Base-by-base conservation (phyloP, 2,329 filamentous ascomycete genomes). In the Talaromyces sp. region DNA sequence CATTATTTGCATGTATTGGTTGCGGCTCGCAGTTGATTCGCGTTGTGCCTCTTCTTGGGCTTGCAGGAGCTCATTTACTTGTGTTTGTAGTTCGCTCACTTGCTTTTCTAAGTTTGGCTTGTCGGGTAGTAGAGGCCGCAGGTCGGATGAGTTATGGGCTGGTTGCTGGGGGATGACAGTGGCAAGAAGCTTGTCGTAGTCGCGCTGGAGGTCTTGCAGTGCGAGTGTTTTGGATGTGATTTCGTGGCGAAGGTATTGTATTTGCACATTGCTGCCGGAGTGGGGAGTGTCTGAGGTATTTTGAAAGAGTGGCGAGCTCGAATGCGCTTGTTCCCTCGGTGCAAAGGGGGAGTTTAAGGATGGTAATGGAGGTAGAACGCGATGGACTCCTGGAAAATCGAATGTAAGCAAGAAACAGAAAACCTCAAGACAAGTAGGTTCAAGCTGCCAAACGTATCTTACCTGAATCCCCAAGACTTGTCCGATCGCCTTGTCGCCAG, bases 161-260 rank as follows among this genome's bases (percentile, higher is more conserved):
- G 23, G 27, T 28, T 82, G 81, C 14, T 82, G 81, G 5, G 80
- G 75, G 34, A 82, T 79, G 27, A 82, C 79, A 30, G 81, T 83
- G 23, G 82, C 76, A 3, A 85, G 75, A 4, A 85, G 73, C 53
- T 76, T 77, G 59, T 83, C 78, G 66, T 85, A 82, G 68, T 85
- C 83, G n/a, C 76, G 75, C 66, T 84, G 82, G 6, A 85, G 72
- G 1, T 80, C 83, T 63, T 82, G 79, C 27, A 83, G 75, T 12
- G 79, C 79, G 18, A 84, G 72, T 4, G 82, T 81, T 65, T 84
- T 83, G 61, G 83, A 73, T 16, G 79, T 82, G 42, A 84, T 75
- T 67, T 84, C 81, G 66, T 83, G 82, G 65, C 84, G 83, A 7
- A 85, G 74, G 56, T 82, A 79, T 56, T 80, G 76, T 23, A 82